Evolutionary conservation across 768 basidiomycete genomes (phyloP), one percentile per base, ranked within the genome.

Genomic region (Rhodotorula taiwanensis): DNA sequence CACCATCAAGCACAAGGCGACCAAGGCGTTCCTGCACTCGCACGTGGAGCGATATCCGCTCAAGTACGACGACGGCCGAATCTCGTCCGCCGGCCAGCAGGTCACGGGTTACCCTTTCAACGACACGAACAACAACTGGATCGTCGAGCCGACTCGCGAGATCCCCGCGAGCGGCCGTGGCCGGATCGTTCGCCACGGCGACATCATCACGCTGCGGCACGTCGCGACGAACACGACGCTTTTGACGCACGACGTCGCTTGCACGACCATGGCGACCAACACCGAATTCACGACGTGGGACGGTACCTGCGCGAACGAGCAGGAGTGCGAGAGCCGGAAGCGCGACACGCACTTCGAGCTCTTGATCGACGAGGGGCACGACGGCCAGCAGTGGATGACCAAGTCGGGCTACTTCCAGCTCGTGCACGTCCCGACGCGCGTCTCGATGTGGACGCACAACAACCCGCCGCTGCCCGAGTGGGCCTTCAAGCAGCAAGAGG

Each of bases 231-330:
- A 93, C 66, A 83, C 84, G 2, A 76, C 84, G 60, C 84, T 99
- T 50, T 78, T 99, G 48, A 95, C 93, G 4, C 95, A 99, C 72
- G 95, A 99, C 75, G 95, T 99, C 61, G 95, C 95, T 0, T 95
- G 90, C 1, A 89, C 95, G 8, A 82, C 92, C 52, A 93, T 90
- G 86, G 86, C 95, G 21, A 99, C 95, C 52, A 98, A 98, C 75
- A 92, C 97, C 74, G 95, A 99, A 76, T 92, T 98, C 76, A 99
- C 95, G 10, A 98, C 95, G 0, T 87, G 85, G 83, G 75, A 85
- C 8, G 86, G 83, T 72, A 86, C 88, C 64, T 88, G 94, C 68
- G 58, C 62, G 43, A 59, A 64, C 43, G 78, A 83, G 21, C 34
- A 66, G 23, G 65, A 66, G 55, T 56, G 65, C 50, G 16, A n/a